A percentile compares a stretch with the other conserved stretches of the same genome.
These are phyloP conservation scores for Flagelloscypha sp. DNA, from an alignment of 768 basidiomycete genomes.

Conservation along the genomic window DNA sequence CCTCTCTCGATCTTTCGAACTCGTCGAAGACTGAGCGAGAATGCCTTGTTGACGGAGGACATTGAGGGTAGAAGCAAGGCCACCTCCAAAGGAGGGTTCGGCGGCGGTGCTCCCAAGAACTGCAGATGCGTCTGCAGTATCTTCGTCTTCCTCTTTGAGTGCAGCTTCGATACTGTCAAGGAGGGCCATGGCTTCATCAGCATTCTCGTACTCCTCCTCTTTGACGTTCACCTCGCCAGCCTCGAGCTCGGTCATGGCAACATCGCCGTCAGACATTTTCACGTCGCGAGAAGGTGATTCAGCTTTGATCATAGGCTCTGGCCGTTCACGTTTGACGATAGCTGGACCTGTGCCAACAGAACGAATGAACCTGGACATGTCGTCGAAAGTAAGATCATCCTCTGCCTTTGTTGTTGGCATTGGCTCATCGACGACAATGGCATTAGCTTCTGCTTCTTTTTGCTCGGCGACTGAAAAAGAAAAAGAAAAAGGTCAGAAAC, in stretches of 20 bases:
- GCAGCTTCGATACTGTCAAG: slow-evolving; percentile 69
- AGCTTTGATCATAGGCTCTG: too few species aligned
- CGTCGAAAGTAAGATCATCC: slow-evolving; percentile 74
- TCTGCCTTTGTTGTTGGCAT: slow-evolving; percentile 27
- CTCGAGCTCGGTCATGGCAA: slow-evolving; percentile 66
- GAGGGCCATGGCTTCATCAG: slow-evolving; percentile 63
- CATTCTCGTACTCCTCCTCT: slow-evolving; percentile 69
- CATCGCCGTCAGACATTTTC: slow-evolving; percentile 51
- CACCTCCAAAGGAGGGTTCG: slow-evolving; percentile 74
- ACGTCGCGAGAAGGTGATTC: slow-evolving; percentile 42
- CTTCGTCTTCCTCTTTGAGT: slow-evolving; percentile 52
- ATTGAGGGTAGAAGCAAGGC: slow-evolving; percentile 83
- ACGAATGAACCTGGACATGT: slow-evolving; percentile 94
- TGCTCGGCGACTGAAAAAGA: slow-evolving; percentile 51
- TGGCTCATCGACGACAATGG: slow-evolving; percentile 41
- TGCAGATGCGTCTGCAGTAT: slow-evolving; percentile 22
- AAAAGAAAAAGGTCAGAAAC: slow-evolving; percentile 9
- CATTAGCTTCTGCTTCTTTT: slow-evolving; percentile 37
- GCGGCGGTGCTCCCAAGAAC: slow-evolving; percentile 53
- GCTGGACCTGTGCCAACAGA: slow-evolving; percentile 64
- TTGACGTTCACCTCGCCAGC: slow-evolving; percentile 75
- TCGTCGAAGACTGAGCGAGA: slow-evolving; percentile 52
- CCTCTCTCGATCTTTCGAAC: slow-evolving; percentile 68
- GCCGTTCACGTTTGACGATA: slow-evolving; percentile 42
- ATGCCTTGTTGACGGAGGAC: slow-evolving; percentile 92